Base-by-base conservation (phyloP, 768 basidiomycete species). In the Boletus rex-veris region DNA sequence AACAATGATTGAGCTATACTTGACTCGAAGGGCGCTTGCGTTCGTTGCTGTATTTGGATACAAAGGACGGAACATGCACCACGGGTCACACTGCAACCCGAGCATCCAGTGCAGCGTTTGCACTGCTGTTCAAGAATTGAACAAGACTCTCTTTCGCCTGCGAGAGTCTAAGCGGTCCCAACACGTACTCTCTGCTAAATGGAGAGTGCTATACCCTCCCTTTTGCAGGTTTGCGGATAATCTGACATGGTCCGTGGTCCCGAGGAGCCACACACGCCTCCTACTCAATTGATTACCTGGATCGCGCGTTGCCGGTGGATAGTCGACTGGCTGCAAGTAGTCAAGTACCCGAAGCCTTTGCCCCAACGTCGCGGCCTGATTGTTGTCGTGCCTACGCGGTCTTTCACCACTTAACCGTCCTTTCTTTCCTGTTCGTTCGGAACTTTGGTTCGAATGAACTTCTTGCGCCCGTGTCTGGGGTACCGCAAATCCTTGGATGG, bases 321-420 rank as follows among this genome's bases (percentile, higher is more conserved):
- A n/a, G 37, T 43, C 45, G 36, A 50, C 58, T 31, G 6, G 3
- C 18, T 12, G 28, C 54, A 48, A 31, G 31, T n/a, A 28, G 18
- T 38, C 47, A 24, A 42, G 46, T 45, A 30, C 46, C 33, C 26
- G 33, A 30, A 35, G 14, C 18, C 43, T 53, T 15, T 9, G 36
- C 14, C 28, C 33, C 48, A 37, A 15, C 15, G 14, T 18, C 24
- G 12, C 36, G 11, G 37, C 16, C 43, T 12, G 57, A 12, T 35
- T 4, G 33, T 61, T 24, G 52, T 54, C 56, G 45, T 58, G 60
- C 40, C 52, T 48, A 52, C 52, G 21, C 21, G 18, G 11, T 26
- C 39, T 47, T 41, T 33, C 2, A 18, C 41, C 53, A 45, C 60
- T 38, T 28, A 21, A 7, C 24, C 35, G 16, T 47, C 30, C 14